phyloP scores from a whole-genome alignment of 768 basidiomycete genomes.

The Termitomyces sp. region DNA sequence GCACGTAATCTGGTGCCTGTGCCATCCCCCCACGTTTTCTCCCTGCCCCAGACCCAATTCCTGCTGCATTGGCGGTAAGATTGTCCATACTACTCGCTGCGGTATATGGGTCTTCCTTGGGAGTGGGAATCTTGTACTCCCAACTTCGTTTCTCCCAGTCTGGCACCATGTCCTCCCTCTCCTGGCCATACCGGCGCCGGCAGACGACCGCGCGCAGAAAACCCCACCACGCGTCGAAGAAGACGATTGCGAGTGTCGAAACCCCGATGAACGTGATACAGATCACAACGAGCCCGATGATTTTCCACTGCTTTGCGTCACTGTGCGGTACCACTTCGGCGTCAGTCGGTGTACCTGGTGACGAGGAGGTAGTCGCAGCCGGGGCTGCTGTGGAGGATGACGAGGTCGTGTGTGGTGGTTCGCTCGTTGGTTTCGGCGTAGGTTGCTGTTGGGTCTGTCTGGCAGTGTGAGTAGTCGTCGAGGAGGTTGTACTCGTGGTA shows the following conservation, averaged over 20 bases:
- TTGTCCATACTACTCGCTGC: conserved; percentile 34
- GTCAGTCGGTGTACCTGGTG: conserved; percentile 6
- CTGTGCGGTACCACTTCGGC: conserved; percentile 27
- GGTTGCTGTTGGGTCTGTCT: conserved; percentile 1
- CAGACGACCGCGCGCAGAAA: conserved; percentile 48
- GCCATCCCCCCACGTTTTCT: background rate
- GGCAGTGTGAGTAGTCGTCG: background rate
- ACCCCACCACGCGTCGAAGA: conserved; percentile 69
- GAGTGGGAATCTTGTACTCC: conserved; percentile 44
- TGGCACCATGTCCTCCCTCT: conserved; percentile 51
- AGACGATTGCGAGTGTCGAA: conserved; percentile 51
- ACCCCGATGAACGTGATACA: conserved; percentile 53
- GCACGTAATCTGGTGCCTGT: conserved; percentile 1
- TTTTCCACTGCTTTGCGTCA: conserved; percentile 57
- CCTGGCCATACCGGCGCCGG: conserved; percentile 27
- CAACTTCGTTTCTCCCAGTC: conserved; percentile 62
- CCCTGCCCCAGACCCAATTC: conserved; percentile 6
- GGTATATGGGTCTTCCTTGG: conserved; percentile 44
- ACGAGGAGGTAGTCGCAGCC: background rate
- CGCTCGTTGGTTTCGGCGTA: background rate
- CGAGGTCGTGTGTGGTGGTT: background rate
- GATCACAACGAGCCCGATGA: conserved; percentile 63
- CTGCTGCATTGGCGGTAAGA: conserved; percentile 21
- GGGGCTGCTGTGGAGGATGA: background rate
- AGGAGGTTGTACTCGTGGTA: background rate